Evolutionary conservation across 2,329 filamentous ascomycete species (phyloP).

Genomic region (Truncatella angustata): DNA sequence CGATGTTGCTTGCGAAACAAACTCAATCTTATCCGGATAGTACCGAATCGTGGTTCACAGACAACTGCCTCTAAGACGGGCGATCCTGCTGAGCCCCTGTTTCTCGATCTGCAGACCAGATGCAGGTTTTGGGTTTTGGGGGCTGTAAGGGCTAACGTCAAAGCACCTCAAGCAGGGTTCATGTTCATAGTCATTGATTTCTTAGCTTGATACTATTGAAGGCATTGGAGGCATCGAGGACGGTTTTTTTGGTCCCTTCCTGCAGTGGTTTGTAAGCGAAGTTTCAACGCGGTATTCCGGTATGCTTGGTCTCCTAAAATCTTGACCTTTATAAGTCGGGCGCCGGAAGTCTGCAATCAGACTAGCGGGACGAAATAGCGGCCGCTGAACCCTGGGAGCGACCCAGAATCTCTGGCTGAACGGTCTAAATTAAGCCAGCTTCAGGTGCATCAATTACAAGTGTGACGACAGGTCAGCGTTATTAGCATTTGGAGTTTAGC

Average conservation of each 20-base stretch:
- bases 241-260: neutral
- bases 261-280: too few relatives aligned
- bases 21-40: constrained; percentile 4
- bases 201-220: neutral
- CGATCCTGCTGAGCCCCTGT: neutral
- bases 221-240: too few relatives aligned
- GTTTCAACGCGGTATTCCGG: too few relatives aligned
- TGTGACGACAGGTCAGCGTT: neutral
- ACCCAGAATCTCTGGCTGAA: neutral
- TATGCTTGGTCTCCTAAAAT: too few relatives aligned
- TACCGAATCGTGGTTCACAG: constrained; percentile 1
- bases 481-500: neutral
- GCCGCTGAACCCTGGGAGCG: neutral
- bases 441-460: constrained; percentile 4
- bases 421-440: constrained; percentile 2
- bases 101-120: constrained; percentile 3
- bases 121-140: constrained; percentile 1
- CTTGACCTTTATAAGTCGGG: neutral
- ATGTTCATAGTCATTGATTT: too few relatives aligned
- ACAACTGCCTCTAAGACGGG: neutral
- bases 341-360: neutral
- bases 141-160: too few relatives aligned
- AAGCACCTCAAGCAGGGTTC: too few relatives aligned
- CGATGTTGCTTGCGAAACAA: neutral
- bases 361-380: neutral